These are phyloP conservation scores for Xerocomus amazonicus DNA, from an alignment of 1,284 basidiomycete species.

Conservation along the genomic window DNA sequence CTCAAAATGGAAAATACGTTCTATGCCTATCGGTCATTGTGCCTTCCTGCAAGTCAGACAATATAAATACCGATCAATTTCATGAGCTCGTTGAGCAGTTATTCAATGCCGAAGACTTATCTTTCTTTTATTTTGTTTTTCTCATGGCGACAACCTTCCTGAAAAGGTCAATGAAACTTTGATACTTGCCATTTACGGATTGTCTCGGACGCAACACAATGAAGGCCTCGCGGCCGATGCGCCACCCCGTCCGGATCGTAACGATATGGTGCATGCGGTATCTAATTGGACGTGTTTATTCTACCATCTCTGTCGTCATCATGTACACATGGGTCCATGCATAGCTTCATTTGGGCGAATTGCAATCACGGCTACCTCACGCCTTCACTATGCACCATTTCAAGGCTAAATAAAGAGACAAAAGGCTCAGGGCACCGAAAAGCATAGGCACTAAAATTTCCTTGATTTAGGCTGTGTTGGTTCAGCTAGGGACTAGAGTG, in stretches of 20 bases:
- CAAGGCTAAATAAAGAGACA: background rate
- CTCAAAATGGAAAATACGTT: too few species aligned
- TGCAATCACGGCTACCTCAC: background rate
- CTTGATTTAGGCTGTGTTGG: too few species aligned
- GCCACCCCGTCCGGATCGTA: background rate
- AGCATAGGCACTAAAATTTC: background rate
- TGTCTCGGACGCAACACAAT: background rate
- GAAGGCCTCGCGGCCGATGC: background rate
- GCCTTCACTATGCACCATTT: background rate
- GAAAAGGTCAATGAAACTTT: too few species aligned
- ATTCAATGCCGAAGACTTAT: too few species aligned
- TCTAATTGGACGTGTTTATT: background rate
- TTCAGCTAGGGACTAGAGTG: too few species aligned
- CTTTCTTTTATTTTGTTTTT: too few species aligned
- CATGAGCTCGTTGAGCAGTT: too few species aligned
- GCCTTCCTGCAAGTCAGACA: too few species aligned
- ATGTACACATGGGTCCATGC: background rate
- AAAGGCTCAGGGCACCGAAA: background rate
- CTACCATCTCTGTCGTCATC: background rate
- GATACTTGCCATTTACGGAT: constrained; percentile 23
- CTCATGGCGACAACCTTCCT: too few species aligned
- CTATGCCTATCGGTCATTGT: too few species aligned
- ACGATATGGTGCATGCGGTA: background rate
- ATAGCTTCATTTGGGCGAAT: too few species aligned
- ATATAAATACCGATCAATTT: too few species aligned